Evolutionary conservation across 2,329 filamentous ascomycete genomes (phyloP).

Genomic region (Cladosporium sp.): DNA sequence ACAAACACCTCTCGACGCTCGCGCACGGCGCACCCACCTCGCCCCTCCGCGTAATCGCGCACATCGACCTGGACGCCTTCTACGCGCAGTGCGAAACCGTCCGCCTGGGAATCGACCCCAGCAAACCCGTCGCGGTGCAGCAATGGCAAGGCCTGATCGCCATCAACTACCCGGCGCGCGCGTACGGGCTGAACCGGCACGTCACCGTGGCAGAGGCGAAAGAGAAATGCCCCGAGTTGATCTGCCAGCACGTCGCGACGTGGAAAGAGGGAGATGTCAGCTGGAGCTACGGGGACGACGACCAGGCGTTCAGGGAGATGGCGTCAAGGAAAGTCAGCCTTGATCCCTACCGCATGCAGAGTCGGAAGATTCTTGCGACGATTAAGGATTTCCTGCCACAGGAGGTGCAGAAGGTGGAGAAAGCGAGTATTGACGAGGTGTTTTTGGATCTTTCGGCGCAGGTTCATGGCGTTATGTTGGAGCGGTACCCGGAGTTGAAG

Average conservation of each 20-base stretch:
- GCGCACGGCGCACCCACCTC: slow-evolving; percentile 65
- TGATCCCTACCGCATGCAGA: slow-evolving; percentile 85
- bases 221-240: slow-evolving; percentile 78
- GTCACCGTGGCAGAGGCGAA: slow-evolving; percentile 76
- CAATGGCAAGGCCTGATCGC: slow-evolving; percentile 96
- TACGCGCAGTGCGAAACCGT: slow-evolving; percentile 94
- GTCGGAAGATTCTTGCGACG: slow-evolving; percentile 71
- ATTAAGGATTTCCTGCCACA: slow-evolving; percentile 71
- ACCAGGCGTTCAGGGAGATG: slow-evolving; percentile 75
- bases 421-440: slow-evolving; percentile 92
- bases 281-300: slow-evolving; percentile 72
- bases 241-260: slow-evolving; percentile 89
- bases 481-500: slow-evolving; percentile 70
- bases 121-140: slow-evolving; percentile 83
- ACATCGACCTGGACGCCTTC: slow-evolving; percentile 95
- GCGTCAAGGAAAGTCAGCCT: slow-evolving; percentile 89
- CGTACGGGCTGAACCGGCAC: slow-evolving; percentile 74
- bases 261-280: slow-evolving; percentile 88
- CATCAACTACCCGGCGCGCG: slow-evolving; percentile 88
- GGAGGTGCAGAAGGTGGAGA: slow-evolving; percentile 72
- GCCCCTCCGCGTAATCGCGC: slow-evolving; percentile 81
- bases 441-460: slow-evolving; percentile 89
- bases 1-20: slow-evolving; percentile 75
- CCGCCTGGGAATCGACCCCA: slow-evolving; percentile 67
- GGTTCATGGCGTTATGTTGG: slow-evolving; percentile 68